Evolutionary conservation across 2,329 filamentous ascomycete species (phyloP).

Genomic region (Fusarium lyarnte): DNA sequence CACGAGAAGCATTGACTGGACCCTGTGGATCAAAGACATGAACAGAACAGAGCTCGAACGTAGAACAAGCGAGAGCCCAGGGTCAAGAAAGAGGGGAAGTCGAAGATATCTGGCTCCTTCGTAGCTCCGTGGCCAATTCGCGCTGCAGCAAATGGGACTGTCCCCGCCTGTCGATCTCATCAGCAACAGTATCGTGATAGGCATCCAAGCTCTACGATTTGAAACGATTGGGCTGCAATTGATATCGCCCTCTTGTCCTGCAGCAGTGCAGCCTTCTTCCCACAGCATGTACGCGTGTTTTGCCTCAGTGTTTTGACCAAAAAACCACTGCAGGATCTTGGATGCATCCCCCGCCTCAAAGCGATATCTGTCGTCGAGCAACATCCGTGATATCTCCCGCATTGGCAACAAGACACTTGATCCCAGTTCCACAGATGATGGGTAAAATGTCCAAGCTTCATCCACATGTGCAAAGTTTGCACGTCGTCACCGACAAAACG

Average conservation of each 20-base stretch:
- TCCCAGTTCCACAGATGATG: slow-evolving; percentile 7
- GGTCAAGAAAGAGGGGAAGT: slow-evolving; percentile 6
- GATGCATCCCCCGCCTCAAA: neutral
- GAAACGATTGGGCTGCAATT: slow-evolving; percentile 13
- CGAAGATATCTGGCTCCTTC: slow-evolving; percentile 10
- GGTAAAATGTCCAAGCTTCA: slow-evolving; percentile 5
- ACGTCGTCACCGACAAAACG: slow-evolving; percentile 46
- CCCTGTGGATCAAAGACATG: slow-evolving; percentile 26
- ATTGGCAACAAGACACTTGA: slow-evolving; percentile 14
- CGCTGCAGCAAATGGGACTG: slow-evolving; percentile 10
- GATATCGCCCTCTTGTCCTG: neutral
- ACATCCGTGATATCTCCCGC: slow-evolving; percentile 9
- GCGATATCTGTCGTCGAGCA: neutral
- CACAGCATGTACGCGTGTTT: neutral
- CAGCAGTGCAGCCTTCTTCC: neutral
- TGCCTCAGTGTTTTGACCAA: neutral
- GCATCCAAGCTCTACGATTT: slow-evolving; percentile 8
- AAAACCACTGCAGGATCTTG: neutral
- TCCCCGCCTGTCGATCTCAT: slow-evolving; percentile 36
- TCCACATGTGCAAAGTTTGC: slow-evolving; percentile 13
- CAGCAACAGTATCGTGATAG: slow-evolving; percentile 10
- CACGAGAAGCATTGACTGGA: slow-evolving; percentile 29
- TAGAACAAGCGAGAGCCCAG: neutral
- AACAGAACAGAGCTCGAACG: neutral
- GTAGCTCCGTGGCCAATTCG: slow-evolving; percentile 21